Conservation (phyloP, 129 eudicot genomes). For the Sambucus nigra region DNA sequence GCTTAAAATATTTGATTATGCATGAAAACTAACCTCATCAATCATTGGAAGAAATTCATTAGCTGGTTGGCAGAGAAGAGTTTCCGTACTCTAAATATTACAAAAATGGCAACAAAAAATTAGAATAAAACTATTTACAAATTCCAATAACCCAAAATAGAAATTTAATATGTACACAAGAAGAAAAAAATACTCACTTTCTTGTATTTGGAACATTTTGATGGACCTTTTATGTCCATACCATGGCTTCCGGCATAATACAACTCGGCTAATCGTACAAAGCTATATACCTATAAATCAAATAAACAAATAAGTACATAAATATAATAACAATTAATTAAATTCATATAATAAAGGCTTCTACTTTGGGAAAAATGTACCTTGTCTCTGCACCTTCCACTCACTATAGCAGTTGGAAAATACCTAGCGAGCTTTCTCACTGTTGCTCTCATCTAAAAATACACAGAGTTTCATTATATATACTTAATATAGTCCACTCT, state of each 20-base stretch:
- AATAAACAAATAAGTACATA: not conserved
- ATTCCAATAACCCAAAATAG: not conserved
- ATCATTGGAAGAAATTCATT: slow-evolving; percentile 83
- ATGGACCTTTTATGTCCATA: slow-evolving; percentile 89
- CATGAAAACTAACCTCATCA: slow-evolving; percentile 45
- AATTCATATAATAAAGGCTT: too few species aligned
- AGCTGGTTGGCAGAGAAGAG: slow-evolving; percentile 85
- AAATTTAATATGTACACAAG: too few species aligned
- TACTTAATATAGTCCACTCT: not conserved
- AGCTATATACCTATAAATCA: slow-evolving; percentile 46
- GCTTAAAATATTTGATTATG: not conserved
- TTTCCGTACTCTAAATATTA: slow-evolving; percentile 38
- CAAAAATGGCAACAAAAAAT: not conserved
- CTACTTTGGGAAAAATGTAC: too few species aligned
- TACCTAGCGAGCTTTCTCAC: slow-evolving; percentile 75
- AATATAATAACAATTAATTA: not conserved
- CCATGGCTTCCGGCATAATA: slow-evolving; percentile 98
- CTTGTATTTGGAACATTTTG: slow-evolving; percentile 54
- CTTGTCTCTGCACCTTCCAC: slow-evolving; percentile 93
- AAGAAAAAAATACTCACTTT: slow-evolving; percentile 30
- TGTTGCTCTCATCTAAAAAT: slow-evolving; percentile 68
- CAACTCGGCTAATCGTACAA: slow-evolving; percentile 72
- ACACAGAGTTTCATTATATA: not conserved
- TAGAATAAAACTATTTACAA: not conserved
- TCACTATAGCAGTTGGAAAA: slow-evolving; percentile 94